Evolutionary conservation across 2,329 filamentous ascomycete genomes (phyloP).

Genomic region (Capronia epimyces): DNA sequence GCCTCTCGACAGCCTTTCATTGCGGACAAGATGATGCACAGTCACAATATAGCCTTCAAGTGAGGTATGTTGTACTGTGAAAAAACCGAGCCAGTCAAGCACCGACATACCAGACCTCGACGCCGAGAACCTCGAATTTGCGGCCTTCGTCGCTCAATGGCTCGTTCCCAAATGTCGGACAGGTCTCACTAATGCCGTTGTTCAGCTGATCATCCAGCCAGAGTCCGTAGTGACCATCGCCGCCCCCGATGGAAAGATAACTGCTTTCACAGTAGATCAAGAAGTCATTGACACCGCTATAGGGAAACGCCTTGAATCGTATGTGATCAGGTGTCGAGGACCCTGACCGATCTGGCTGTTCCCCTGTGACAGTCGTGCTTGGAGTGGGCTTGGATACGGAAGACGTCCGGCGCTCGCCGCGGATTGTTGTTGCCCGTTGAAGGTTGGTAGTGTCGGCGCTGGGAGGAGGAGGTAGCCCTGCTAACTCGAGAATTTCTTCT

Average conservation of each 20-base stretch:
- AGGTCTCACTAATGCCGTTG: slow-evolving; percentile 73
- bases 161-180: slow-evolving; percentile 92
- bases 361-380: slow-evolving; percentile 24
- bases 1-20: no score
- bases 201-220: slow-evolving; percentile 88
- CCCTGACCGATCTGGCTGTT: slow-evolving; percentile 34
- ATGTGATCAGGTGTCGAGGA: slow-evolving; percentile 65
- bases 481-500: slow-evolving; percentile 44
- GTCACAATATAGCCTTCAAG: background rate
- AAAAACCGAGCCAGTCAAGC: slow-evolving; percentile 27
- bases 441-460: slow-evolving; percentile 60
- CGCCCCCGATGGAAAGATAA: slow-evolving; percentile 81
- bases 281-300: slow-evolving; percentile 93
- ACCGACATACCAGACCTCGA: slow-evolving; percentile 91
- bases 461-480: slow-evolving; percentile 63
- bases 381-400: slow-evolving; percentile 31
- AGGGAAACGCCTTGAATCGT: slow-evolving; percentile 95
- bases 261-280: slow-evolving; percentile 86
- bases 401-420: slow-evolving; percentile 37
- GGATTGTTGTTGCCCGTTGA: slow-evolving; percentile 55
- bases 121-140: slow-evolving; percentile 84
- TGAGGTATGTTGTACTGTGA: background rate
- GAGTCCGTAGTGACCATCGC: slow-evolving; percentile 83
- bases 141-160: slow-evolving; percentile 84
- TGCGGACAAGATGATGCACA: no score